phyloP scores from a whole-genome alignment of 2,329 filamentous ascomycete genomes.

The Emergomyces orientalis region DNA sequence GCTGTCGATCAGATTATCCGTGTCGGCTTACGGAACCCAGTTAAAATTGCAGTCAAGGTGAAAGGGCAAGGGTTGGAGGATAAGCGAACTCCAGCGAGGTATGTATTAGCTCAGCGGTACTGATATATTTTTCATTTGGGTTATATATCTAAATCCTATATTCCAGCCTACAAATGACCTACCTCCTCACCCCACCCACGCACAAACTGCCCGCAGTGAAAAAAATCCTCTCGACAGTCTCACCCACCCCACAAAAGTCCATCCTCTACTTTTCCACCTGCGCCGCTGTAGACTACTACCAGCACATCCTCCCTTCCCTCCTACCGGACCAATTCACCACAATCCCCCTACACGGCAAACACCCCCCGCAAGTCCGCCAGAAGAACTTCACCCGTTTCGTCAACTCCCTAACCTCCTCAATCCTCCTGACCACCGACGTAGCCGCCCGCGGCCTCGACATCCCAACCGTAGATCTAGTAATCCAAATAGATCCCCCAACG shows the following conservation, averaged over 20 bases:
- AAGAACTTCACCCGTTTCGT: slow-evolving; percentile 80
- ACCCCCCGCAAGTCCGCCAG: slow-evolving; percentile 74
- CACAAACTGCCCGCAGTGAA: slow-evolving; percentile 71
- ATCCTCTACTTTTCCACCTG: slow-evolving; percentile 93
- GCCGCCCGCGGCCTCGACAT: slow-evolving; percentile 87
- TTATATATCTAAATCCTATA: slow-evolving; percentile 11
- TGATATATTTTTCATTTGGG: background rate
- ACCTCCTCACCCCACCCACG: slow-evolving; percentile 63
- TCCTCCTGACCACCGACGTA: slow-evolving; percentile 87
- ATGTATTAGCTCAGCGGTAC: slow-evolving; percentile 7
- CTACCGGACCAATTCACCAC: slow-evolving; percentile 60
- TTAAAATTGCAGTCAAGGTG: slow-evolving; percentile 90
- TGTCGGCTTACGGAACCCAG: slow-evolving; percentile 84
- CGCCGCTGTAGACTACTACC: slow-evolving; percentile 89
- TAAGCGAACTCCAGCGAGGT: slow-evolving; percentile 73
- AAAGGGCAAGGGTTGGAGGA: slow-evolving; percentile 70
- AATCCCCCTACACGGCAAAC: slow-evolving; percentile 83
- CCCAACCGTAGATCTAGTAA: slow-evolving; percentile 79
- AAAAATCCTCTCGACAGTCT: slow-evolving; percentile 58
- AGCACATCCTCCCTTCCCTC: slow-evolving; percentile 64
- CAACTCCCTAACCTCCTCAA: slow-evolving; percentile 61
- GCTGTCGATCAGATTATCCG: slow-evolving; percentile 88
- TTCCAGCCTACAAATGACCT: slow-evolving; percentile 72
- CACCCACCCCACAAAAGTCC: slow-evolving; percentile 68
- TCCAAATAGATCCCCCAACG: slow-evolving; percentile 76